Percentiles rank a stretch among this genome's conserved stretches.
Conservation (phyloP, 2,329 filamentous ascomycete species). For the Colletotrichum sp. region DNA sequence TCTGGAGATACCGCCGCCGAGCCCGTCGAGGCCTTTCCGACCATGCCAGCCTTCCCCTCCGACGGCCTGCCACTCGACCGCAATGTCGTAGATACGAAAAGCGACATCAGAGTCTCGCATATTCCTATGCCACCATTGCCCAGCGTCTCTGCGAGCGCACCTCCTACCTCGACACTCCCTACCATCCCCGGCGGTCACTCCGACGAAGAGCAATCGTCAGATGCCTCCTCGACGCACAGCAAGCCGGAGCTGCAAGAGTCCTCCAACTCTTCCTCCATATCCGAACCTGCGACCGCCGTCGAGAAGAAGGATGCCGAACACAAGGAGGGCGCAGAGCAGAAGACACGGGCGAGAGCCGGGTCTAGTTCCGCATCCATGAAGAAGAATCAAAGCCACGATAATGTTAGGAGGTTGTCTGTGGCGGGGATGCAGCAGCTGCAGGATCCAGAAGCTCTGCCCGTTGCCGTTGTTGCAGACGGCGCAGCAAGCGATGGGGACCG, state of each 20-base stretch:
- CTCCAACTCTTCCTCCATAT: slow-evolving; percentile 3
- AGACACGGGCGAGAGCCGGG: background rate
- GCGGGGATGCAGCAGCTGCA: slow-evolving; percentile 65
- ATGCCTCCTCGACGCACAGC: slow-evolving; percentile 16
- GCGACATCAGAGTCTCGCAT: slow-evolving; percentile 12
- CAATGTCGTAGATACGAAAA: background rate
- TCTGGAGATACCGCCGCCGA: background rate
- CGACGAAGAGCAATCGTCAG: slow-evolving; percentile 21
- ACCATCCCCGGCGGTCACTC: slow-evolving; percentile 19
- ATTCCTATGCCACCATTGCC: slow-evolving; percentile 14
- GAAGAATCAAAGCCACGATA: slow-evolving; percentile 41
- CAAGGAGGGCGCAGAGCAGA: background rate
- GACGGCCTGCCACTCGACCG: background rate
- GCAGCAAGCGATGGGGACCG: slow-evolving; percentile 44
- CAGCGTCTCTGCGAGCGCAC: slow-evolving; percentile 12
- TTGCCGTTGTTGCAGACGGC: slow-evolving; percentile 49
- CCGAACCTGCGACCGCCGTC: slow-evolving; percentile 5
- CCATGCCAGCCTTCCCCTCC: slow-evolving; percentile 7
- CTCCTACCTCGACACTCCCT: slow-evolving; percentile 19
- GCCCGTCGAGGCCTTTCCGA: slow-evolving; percentile 9
- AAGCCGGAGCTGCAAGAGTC: slow-evolving; percentile 3
- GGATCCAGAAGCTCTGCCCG: slow-evolving; percentile 62
- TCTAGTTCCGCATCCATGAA: slow-evolving; percentile 20
- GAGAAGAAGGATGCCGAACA: background rate
- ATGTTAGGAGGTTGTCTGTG: slow-evolving; percentile 59